Conservation (phyloP, 163 green algal genomes). For the Scenedesmus sp. region DNA sequence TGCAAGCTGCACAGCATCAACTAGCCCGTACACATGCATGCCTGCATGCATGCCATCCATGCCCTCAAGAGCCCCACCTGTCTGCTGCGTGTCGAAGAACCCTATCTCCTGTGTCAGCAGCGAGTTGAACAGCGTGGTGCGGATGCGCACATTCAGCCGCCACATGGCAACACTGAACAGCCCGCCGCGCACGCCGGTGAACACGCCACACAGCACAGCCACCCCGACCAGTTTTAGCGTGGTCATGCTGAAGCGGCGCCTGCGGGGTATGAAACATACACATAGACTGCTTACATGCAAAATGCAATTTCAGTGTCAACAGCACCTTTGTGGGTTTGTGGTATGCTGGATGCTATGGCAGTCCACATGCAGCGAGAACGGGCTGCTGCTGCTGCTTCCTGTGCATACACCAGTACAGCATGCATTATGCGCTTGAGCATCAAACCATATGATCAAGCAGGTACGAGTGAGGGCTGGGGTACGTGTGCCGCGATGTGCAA, state of each 20-base stretch:
- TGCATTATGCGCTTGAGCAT: too few relatives aligned
- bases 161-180: slow-evolving; percentile 86
- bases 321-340: too few relatives aligned
- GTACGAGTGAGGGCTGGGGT: too few relatives aligned
- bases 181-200: slow-evolving; percentile 74
- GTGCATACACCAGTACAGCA: too few relatives aligned
- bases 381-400: too few relatives aligned
- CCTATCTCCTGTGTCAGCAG: slow-evolving; percentile 86
- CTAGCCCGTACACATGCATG: too few relatives aligned
- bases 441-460: too few relatives aligned
- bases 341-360: too few relatives aligned
- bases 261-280: background rate
- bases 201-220: slow-evolving; percentile 72
- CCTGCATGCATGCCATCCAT: background rate
- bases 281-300: background rate
- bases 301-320: too few relatives aligned
- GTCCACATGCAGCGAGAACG: too few relatives aligned
- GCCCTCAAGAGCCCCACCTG: slow-evolving; percentile 72
- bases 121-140: slow-evolving; percentile 76
- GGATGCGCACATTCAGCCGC: slow-evolving; percentile 86
- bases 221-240: slow-evolving; percentile 73
- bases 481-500: background rate
- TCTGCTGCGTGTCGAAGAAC: slow-evolving; percentile 88
- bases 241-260: slow-evolving; percentile 64
- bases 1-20: too few relatives aligned